Evolutionary conservation across 768 basidiomycete genomes (phyloP), one percentile per base, ranked within the genome.

Genomic region (Asterophora parasitica): DNA sequence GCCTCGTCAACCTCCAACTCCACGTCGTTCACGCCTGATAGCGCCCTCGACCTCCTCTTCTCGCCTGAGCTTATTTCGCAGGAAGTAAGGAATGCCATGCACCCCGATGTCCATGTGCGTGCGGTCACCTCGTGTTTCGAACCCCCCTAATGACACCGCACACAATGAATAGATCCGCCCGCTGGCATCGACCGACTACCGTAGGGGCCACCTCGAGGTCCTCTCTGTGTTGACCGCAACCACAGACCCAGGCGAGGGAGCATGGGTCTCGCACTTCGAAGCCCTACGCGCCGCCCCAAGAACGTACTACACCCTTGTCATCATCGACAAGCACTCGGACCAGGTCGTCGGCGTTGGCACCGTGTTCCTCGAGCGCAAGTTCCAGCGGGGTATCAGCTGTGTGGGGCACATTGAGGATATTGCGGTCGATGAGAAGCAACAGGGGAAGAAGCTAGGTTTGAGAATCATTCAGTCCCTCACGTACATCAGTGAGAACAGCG

Each of bases 361-460:
- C 6, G 72, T 96, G 45, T 81, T 98, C 61, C 66, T 98, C 54
- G 96, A 99, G 69, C 86, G 87, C 70, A 98, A 99, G 72, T 97
- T 98, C 76, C 70, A 93, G 35, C 78, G 93, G 33, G 82, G 79
- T 1, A 71, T 90, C n/a, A 90, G 91, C 16, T 76, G 76, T 53
- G 89, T 92, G 11, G 96, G 94, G 0, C 96, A 99, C 61, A 93
- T 99, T 53, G 96, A 99, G 68, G 96, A 99, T 63, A 96, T 99
- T 52, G 94, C 92, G 3, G 94, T 99, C 15, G 82, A 88, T 67
- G 83, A 85, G 68, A 72, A 65, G 35, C 80, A 88, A 69, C 93
- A 96, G 73, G 96, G 96, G 27, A 87, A 86, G 69, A 93, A 91
- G 65, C 76, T 99, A 27, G 96, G 96, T 0, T 65, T 89, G 67